phyloP scores from a whole-genome alignment of 768 basidiomycete genomes.

The Mrakia gelida region DNA sequence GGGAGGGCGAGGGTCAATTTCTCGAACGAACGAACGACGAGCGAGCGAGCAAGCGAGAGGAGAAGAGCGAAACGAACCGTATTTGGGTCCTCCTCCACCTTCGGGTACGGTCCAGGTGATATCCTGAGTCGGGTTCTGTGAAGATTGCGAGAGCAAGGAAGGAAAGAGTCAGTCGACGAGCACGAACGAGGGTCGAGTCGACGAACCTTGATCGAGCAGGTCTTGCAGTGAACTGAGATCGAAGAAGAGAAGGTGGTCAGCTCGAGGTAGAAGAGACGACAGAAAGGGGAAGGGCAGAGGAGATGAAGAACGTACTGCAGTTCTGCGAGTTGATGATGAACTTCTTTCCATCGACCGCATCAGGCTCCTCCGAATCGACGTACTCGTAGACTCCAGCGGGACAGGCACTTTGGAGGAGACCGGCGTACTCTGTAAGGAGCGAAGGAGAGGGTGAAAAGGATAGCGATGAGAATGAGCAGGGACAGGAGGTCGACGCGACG shows the following conservation, averaged over 20 bases:
- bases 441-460: background rate
- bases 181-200: background rate
- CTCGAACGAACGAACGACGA: background rate
- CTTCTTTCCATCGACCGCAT: conserved; percentile 73
- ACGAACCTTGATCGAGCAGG: conserved; percentile 82
- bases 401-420: conserved; percentile 81
- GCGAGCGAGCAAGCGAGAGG: background rate
- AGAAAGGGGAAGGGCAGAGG: conserved; percentile 33
- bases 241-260: background rate
- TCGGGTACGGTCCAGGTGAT: conserved; percentile 95
- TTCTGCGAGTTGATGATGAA: conserved; percentile 96
- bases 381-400: conserved; percentile 98
- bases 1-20: no score
- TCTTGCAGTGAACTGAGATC: conserved; percentile 71
- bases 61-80: conserved; percentile 57
- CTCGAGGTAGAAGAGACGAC: background rate
- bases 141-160: background rate
- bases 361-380: conserved; percentile 59
- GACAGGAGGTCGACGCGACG: background rate
- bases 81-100: conserved; percentile 94
- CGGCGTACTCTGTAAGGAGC: conserved; percentile 62
- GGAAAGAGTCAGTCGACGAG: no score
- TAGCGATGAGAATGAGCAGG: background rate
- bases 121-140: conserved; percentile 69
- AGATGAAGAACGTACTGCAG: conserved; percentile 28